Evolutionary conservation across 768 basidiomycete genomes (phyloP), one percentile per base, ranked within the genome.

Genomic region (Mycena galericulata): DNA sequence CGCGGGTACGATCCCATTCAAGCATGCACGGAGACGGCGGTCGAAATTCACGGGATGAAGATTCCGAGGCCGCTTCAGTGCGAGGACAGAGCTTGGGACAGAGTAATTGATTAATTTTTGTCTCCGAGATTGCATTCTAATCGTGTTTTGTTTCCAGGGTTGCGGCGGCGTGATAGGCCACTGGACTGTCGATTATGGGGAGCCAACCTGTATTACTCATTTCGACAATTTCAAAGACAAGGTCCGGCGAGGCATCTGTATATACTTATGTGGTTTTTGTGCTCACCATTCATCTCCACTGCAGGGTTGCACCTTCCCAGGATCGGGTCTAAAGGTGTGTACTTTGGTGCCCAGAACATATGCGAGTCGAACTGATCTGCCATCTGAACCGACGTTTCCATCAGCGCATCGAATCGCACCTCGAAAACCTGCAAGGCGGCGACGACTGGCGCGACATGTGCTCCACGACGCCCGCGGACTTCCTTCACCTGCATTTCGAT

Each of bases 401-500:
- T 34, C 53, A 79, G 77, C 70, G 70, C 22, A 72, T 78, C 51
- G 76, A 79, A 22, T 74, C 76, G 2, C 75, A 67, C 43, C 50
- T 80, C 9, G 70, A 74, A 18, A 74, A 76, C n/a, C 70, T 80
- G 24, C 78, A 76, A 8, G 4, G 8, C 14, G 77, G 76, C 4
- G 50, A 70, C 12, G 73, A 74, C 38, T 80, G 78, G 78, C 64
- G 70, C 15, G 72, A 75, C 43, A 75, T 79, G 43, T 79, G 79
- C 53, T 75, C 79, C 9, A 79, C 77, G 11, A 79, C 79, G 1
- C 79, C 78, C 0, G 74, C 62, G 1, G 51, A 45, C n/a, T 79
- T 80, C 70, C 69, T 22, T n/a, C 72, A 70, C 7, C 58, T 77
- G 62, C 72, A 74, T 32, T 79, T 77, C 34, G 29, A 50, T 0